phyloP scores from a whole-genome alignment of 306 rosid species.

The Luffa acutangula region DNA sequence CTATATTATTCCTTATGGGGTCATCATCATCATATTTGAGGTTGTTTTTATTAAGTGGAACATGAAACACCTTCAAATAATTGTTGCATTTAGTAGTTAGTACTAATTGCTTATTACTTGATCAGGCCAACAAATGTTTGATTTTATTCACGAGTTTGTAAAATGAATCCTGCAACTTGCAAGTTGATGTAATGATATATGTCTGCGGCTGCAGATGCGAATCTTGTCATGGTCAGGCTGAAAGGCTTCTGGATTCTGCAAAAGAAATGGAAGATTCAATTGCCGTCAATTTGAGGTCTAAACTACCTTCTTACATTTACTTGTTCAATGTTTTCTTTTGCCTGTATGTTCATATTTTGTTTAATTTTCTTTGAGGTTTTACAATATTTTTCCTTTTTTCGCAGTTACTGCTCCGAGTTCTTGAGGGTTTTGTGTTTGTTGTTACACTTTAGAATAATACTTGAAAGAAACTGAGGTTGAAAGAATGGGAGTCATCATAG shows the following conservation, averaged over 20 bases:
- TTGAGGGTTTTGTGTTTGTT: background rate
- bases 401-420: background rate
- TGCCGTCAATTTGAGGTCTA: constrained; percentile 87
- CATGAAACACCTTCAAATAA: background rate
- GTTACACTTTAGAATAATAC: background rate
- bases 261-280: constrained; percentile 99
- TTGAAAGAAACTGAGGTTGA: background rate
- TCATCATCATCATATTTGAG: background rate
- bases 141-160: background rate
- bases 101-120: background rate
- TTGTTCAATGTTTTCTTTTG: background rate
- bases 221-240: constrained; percentile 98
- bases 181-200: background rate
- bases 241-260: constrained; percentile 96
- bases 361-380: background rate
- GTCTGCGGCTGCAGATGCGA: constrained; percentile 63
- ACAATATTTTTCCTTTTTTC: background rate
- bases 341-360: background rate
- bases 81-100: background rate
- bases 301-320: constrained; percentile 12
- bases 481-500: background rate
- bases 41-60: background rate
- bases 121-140: background rate
- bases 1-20: background rate
- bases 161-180: background rate